Base-by-base conservation (phyloP, 768 basidiomycete species). In the Amylocystis lapponica region DNA sequence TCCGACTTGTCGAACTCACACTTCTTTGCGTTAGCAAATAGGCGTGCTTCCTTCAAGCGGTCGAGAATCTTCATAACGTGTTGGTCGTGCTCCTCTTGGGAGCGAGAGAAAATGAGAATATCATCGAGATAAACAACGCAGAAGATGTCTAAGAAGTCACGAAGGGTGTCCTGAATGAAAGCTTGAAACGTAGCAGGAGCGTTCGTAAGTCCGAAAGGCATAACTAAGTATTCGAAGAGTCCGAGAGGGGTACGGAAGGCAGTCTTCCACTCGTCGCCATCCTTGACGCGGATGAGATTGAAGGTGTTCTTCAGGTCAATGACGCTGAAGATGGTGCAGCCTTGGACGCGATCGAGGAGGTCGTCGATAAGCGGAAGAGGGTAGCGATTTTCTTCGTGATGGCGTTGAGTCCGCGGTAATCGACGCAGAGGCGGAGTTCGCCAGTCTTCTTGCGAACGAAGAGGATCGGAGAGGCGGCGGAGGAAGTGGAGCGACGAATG, bases 231-330 rank as follows among this genome's bases (percentile, higher is more conserved):
- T 44, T 68, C 61, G 47, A 56, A 70, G 20, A 50, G 55, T 17
- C 69, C 66, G 42, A 62, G 62, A 39, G 55, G 56, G 7, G 59
- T 64, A 9, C 51, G 41, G 55, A 73, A 72, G 0, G 66, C 65
- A n/a, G 66, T 69, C 43, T 69, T 69, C 59, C 61, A 64, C 40
- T 66, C 62, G 44, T 67, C 55, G 0, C 65, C 64, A 10, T 56
- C 49, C n/a, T 46, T 44, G 19, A 72, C 65, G 2, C 66, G 51
- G n/a, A 75, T 51, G 11, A 69, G 66, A 49, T 74, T 66, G 48
- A 63, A 75, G 0, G 64, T 67, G 33, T 59, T 57, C 5, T 56
- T 46, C 4, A 75, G 56, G 49, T 76, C 70, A 11, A 75, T 43
- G 33, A 64, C 64, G 1, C 63, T 60, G 48, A 65, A 71, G 23